Base-by-base conservation (phyloP, 2,329 filamentous ascomycete species). In the Eurotiales sp. region DNA sequence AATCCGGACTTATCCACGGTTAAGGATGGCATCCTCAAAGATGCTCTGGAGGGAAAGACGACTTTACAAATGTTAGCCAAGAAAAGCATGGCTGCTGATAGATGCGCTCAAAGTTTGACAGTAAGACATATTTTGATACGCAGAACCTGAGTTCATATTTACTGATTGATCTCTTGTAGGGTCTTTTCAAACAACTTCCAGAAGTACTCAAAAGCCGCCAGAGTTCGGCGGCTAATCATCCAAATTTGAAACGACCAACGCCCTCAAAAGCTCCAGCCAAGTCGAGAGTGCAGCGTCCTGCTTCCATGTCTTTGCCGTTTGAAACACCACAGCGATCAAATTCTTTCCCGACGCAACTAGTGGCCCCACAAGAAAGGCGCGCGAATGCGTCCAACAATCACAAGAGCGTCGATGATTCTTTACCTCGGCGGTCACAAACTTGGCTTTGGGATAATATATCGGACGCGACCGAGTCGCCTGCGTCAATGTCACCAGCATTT, bases 11-110 rank as follows among this genome's bases (percentile, higher is more conserved):
- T 77, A 46, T 71, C 77, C 0, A 81, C 79, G 2, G 81, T 79
- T 36, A 79, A 86, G 46, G 90, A 95, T 55, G 68, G 70, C 19
- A 86, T 96, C 19, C 75, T 96, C 54, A 85, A 85, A 48, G 92
- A 97, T 70, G 92, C 91, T 0, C 79, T 84, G 55, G 87, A 90
- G 56, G 93, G 92, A 15, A 88, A 88, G 63, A 86, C 92, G 57
- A 88, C 91, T 56, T 81, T 97, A 54, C 82, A 84, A 46, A 84
- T 83, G 14, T 78, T 97, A 52, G 87, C 90, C 2, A 84, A 87
- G 61, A 86, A 87, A 61, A 96, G 90, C 64, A 80, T 95, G 77
- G 90, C 91, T 30, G 93, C 93, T 3, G 90, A 96, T 65, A 80
- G 89, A 55, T 93, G 95, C 62, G 89, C 88, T 1, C 79, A 77